Evolutionary conservation across 129 eudicot species (phyloP).

Genomic region (Scalesia atractyloides): DNA sequence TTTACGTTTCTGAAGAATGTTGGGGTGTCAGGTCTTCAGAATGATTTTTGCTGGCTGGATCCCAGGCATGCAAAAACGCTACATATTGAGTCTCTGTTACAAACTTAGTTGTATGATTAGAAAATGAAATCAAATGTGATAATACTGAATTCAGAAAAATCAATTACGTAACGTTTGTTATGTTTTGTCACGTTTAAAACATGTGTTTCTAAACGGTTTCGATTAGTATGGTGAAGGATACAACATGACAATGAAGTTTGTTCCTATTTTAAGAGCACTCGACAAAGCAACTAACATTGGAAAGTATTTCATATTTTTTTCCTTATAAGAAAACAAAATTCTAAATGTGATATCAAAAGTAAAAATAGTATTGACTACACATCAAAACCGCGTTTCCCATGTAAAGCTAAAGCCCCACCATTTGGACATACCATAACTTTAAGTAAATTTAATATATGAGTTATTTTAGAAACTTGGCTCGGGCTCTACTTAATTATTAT

Average conservation of each 20-base stretch:
- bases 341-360: not conserved
- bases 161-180: slow-evolving; percentile 9
- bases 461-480: no score
- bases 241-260: slow-evolving; percentile 19
- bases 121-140: no score
- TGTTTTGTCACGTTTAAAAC: slow-evolving; percentile 32
- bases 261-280: not conserved
- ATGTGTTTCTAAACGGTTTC: not conserved
- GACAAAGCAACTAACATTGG: not conserved
- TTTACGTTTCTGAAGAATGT: no score
- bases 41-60: no score
- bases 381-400: not conserved
- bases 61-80: no score
- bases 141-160: not conserved
- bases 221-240: slow-evolving; percentile 7
- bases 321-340: not conserved
- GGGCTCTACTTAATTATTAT: no score
- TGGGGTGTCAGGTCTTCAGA: no score
- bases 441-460: no score
- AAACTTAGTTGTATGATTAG: no score
- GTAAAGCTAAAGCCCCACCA: not conserved
- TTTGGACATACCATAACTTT: no score
- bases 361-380: not conserved
- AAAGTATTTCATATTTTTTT: slow-evolving; percentile 2
- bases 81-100: no score